phyloP scores from a whole-genome alignment of 768 basidiomycete genomes.

The Suillus plorans region DNA sequence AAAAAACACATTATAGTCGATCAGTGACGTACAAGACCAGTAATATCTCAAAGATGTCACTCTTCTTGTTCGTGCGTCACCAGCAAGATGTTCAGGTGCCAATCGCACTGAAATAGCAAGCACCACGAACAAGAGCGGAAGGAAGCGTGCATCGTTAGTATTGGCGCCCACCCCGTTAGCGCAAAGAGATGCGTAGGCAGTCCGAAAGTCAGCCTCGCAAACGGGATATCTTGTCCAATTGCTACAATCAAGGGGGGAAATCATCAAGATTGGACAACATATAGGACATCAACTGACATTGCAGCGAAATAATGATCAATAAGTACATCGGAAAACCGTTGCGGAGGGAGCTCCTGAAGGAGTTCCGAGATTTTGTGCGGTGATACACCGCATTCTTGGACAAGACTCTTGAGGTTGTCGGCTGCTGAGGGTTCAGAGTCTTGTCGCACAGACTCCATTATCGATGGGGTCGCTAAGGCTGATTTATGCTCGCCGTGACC shows the following conservation, averaged over 20 bases:
- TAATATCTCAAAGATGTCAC: conserved; percentile 88
- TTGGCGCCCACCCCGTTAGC: conserved; percentile 61
- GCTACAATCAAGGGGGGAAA: conserved; percentile 37
- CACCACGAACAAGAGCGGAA: conserved; percentile 92
- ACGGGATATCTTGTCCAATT: conserved; percentile 95
- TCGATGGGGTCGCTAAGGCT: conserved; percentile 26
- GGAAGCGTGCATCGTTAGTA: conserved; percentile 76
- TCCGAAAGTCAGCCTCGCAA: conserved; percentile 79
- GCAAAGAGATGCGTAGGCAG: conserved; percentile 66
- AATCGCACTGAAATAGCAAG: conserved; percentile 84
- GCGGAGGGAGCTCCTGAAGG: conserved; percentile 83
- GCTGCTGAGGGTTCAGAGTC: conserved; percentile 55
- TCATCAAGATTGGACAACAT: conserved; percentile 4
- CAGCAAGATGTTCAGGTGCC: conserved; percentile 82
- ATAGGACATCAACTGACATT: conserved; percentile 48
- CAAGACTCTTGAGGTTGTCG: conserved; percentile 80
- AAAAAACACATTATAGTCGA: conserved; percentile 10
- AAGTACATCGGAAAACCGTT: conserved; percentile 69
- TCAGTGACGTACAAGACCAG: conserved; percentile 79
- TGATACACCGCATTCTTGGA: conserved; percentile 90
- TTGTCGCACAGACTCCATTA: conserved; percentile 43
- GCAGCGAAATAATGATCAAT: conserved; percentile 79
- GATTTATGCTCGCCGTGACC: conserved; percentile 28
- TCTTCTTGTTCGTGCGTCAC: conserved; percentile 72
- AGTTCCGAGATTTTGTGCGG: conserved; percentile 90